Percentiles rank a stretch among this genome's conserved stretches.
Evolutionary conservation across 2,329 filamentous ascomycete genomes (phyloP).

Genomic region (Ophiostoma australiae): DNA sequence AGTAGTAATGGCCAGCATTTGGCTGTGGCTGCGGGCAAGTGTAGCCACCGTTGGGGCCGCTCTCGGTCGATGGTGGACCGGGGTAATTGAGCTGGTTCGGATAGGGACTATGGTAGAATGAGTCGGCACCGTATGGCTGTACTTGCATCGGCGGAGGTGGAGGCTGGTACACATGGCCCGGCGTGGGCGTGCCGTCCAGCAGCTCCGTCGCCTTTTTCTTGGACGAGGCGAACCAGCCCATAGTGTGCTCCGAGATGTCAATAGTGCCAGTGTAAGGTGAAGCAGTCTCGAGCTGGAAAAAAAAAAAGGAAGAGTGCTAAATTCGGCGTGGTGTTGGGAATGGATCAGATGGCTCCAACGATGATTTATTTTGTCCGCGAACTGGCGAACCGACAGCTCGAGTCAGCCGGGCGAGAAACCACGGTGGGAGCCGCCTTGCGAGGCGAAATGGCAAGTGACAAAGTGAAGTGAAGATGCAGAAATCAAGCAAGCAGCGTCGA

Average conservation of each 20-base stretch:
- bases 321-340: neutral
- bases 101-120: neutral
- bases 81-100: neutral
- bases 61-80: neutral
- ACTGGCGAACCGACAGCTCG: neutral
- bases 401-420: neutral
- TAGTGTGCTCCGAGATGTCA: neutral
- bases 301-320: neutral
- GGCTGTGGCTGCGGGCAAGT: neutral
- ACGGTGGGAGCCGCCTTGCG: neutral
- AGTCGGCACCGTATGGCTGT: neutral
- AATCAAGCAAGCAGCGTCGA: neutral
- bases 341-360: no score
- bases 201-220: constrained; percentile 5
- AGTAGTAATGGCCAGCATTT: constrained; percentile 26
- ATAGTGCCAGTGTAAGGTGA: neutral
- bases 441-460: neutral
- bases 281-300: neutral
- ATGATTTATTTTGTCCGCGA: neutral
- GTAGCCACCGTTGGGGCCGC: neutral
- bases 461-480: neutral
- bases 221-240: constrained; percentile 1
- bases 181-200: neutral
- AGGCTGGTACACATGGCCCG: neutral
- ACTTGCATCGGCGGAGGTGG: neutral